A percentile compares a stretch with the other conserved stretches of the same genome.
These are phyloP conservation scores for Sugiyamaella smithiae DNA, from an alignment of 805 yeast genomes.

Conservation along the genomic window DNA sequence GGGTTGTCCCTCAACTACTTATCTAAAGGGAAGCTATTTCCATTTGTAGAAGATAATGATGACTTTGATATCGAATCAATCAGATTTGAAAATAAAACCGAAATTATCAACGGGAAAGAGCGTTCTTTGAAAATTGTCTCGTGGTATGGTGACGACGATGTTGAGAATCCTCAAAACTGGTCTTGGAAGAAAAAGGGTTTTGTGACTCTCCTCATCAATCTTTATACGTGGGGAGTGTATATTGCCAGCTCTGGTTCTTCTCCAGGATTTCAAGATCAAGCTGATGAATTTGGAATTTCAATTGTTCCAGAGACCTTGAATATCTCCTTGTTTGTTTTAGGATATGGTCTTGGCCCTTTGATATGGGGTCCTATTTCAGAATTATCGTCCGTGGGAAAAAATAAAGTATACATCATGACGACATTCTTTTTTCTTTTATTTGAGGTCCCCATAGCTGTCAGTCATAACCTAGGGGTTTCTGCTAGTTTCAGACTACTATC, in stretches of 20 bases:
- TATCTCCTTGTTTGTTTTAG: conserved; percentile 69
- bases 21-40: not conserved
- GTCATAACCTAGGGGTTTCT: not conserved
- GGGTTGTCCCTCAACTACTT: not conserved
- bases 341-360: conserved; percentile 83
- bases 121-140: conserved; percentile 21
- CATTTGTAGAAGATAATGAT: not conserved
- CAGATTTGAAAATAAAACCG: not conserved
- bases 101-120: not conserved
- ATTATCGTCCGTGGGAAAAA: not conserved
- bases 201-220: conserved; percentile 24
- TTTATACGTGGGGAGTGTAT: not conserved
- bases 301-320: conserved; percentile 62
- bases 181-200: conserved; percentile 40
- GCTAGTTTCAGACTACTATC: conserved; percentile 51
- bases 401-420: not conserved
- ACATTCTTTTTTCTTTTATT: not conserved
- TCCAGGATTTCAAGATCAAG: conserved; percentile 9
- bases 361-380: conserved; percentile 73
- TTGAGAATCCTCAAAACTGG: conserved; percentile 56
- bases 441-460: not conserved
- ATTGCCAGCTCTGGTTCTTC: not conserved
- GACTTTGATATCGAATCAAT: not conserved
- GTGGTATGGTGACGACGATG: conserved; percentile 34
- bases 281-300: conserved; percentile 53